Evolutionary conservation across 1,284 basidiomycete genomes (phyloP), one percentile per base, ranked within the genome.

Genomic region (Ceratobasidium sp.): DNA sequence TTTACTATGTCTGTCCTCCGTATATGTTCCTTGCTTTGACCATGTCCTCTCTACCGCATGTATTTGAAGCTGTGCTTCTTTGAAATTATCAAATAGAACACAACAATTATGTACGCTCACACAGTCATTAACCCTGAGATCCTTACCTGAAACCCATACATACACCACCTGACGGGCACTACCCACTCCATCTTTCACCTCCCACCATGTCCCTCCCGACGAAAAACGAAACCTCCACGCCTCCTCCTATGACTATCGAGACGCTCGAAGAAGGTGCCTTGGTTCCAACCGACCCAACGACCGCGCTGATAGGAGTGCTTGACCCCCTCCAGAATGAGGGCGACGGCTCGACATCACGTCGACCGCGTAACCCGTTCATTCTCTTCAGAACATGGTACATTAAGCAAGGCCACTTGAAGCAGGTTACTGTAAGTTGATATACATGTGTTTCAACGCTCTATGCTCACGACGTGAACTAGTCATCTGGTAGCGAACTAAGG

Each of bases 51-150:
- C 27, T 29, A 19, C 59, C 46, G 25, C 49, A 53, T 64, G 60
- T 64, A 27, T 64, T 54, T 30, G 50, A 41, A 53, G 23, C 60
- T 21, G 39, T 64, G 60, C 39, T 64, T n/a, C n/a, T 44, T 36
- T 42, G 14, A 36, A 47, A 54, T 19, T 36, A 11, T 33, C 25
- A 53, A 64, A 64, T 50, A 64, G 44, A 25, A 64, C 60, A 64
- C 49, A 42, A 64, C 50, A 53, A 64, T 64, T 64, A 64, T 64
- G 50, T 64, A 64, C 60, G 52, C 36, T 42, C 30, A 50, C 4
- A 53, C 16, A 64, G 33, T 64, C 49, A 64, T 64, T 64, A 64
- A 64, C 60, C 60, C 60, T 64, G 60, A 64, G 49, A 39, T 21
- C 60, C 59, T 49, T 64, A 41, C 16, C 36, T 19, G 46, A 21